Percentiles rank a stretch among this genome's conserved stretches.
These are phyloP conservation scores for Aphanoascus verrucosus DNA, from an alignment of 2,329 filamentous ascomycete species.

Conservation along the genomic window DNA sequence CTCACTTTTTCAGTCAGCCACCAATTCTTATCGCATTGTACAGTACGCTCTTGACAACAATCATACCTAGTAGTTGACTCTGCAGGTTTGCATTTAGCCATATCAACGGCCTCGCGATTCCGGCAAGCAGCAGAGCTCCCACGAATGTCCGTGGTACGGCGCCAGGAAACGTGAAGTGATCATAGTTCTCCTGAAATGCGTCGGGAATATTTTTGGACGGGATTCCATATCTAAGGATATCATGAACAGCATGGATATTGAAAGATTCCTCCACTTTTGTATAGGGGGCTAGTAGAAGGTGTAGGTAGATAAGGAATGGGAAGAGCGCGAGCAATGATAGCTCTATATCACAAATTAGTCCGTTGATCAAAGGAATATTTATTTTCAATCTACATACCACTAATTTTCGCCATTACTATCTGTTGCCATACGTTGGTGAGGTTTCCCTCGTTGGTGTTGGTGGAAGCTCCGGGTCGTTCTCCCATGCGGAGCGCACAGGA, in stretches of 20 bases:
- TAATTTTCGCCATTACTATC: constrained; percentile 13
- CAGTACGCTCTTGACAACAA: neutral
- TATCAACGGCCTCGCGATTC: constrained; percentile 57
- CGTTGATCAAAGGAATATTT: neutral
- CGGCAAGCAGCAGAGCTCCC: constrained; percentile 66
- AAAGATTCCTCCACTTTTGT: constrained; percentile 99
- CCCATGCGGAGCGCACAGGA: neutral
- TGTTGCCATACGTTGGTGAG: neutral
- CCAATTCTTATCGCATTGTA: neutral
- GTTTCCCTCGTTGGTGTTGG: neutral
- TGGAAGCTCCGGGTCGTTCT: neutral
- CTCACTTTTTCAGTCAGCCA: constrained; percentile 45
- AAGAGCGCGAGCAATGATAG: constrained; percentile 41
- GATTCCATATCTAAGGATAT: constrained; percentile 72
- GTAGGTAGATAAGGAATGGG: constrained; percentile 53
- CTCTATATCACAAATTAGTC: constrained; percentile 6
- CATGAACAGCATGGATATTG: constrained; percentile 88
- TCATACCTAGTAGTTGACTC: constrained; percentile 45
- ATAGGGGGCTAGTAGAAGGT: constrained; percentile 68
- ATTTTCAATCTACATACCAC: constrained; percentile 7
- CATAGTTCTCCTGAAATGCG: constrained; percentile 56
- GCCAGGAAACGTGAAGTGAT: constrained; percentile 83
- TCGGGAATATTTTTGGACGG: constrained; percentile 47
- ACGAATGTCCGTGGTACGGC: constrained; percentile 86
- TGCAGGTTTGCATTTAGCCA: constrained; percentile 48